Base-by-base conservation (phyloP, 192 early-diverging fungal species). In the Podila minutissima region DNA sequence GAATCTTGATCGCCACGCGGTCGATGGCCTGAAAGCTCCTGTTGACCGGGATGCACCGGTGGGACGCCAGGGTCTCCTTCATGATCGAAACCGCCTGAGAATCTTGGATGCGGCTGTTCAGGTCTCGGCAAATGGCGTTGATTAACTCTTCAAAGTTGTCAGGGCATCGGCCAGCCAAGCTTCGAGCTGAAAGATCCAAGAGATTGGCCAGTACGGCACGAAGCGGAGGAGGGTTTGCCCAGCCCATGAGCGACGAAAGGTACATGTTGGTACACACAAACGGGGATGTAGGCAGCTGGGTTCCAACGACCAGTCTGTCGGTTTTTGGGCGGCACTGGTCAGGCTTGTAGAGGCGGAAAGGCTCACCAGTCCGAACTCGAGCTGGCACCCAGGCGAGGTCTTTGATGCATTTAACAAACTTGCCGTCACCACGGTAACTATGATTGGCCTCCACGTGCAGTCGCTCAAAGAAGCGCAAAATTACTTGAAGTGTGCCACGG, bases 201-300 rank as follows among this genome's bases (percentile, higher is more conserved):
- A 83, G 71, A 7, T 62, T 82, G 0, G 58, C 71, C 50, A 82
- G 22, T 2, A 46, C 41, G 4, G 41, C 41, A 2, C 12, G 13
- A 17, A 78, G 71, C 4, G 82, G 71, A 11, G 60, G 35, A 2
- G 11, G 12, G 22, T 82, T 60, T 13, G 41, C 11, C 82, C 82
- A 83, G 1, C 71, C 82, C 28, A 79, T 29, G n/a, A 41, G 55
- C 1, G 33, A 32, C 3, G 50, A 15, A 41, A 83, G 12, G 2
- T 28, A 26, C 7, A 49, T 8, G 15, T 62, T 75, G 6, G 41
- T 67, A 20, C 69, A 70, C 2, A 3, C 31, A 49, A 62, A 32
- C 24, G 11, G 1, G 1, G 46, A 7, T 2, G 57, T 11, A 10
- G 75, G 75, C 51, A 81, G 55, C 24, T 26, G 28, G 3, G 62